These are phyloP conservation scores for Silene vulgaris DNA, from an alignment of 179 eudicot genomes.

Conservation along the genomic window DNA sequence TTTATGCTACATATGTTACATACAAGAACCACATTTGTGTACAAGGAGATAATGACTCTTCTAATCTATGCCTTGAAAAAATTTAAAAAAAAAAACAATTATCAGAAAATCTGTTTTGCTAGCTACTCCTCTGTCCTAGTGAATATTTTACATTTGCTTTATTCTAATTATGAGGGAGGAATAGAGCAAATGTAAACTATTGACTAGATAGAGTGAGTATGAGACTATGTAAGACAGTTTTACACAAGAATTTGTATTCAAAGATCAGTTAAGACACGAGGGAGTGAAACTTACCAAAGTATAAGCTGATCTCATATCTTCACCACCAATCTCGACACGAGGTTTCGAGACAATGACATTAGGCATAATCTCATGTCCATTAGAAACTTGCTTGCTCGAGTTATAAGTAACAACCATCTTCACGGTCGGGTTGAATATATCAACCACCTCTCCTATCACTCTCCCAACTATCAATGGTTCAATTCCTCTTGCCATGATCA, in stretches of 20 bases:
- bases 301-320: slow-evolving; percentile 69
- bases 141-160: too few species aligned
- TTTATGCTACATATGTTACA: too few species aligned
- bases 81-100: too few species aligned
- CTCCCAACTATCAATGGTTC: slow-evolving; percentile 62
- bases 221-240: not conserved
- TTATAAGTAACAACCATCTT: slow-evolving; percentile 53
- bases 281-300: slow-evolving; percentile 49
- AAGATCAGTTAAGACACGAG: not conserved
- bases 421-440: slow-evolving; percentile 61
- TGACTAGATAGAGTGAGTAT: too few species aligned
- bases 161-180: too few species aligned
- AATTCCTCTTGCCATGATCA: slow-evolving; percentile 45
- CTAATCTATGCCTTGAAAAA: too few species aligned
- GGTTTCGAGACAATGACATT: slow-evolving; percentile 49
- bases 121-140: too few species aligned
- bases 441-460: slow-evolving; percentile 86
- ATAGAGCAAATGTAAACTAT: too few species aligned
- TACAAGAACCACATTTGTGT: too few species aligned
- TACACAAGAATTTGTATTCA: not conserved
- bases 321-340: slow-evolving; percentile 79
- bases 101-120: too few species aligned
- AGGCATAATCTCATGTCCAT: slow-evolving; percentile 87
- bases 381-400: slow-evolving; percentile 56
- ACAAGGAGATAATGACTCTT: too few species aligned